Evolutionary conservation across 1,284 basidiomycete species (phyloP).

Genomic region (Hymenochaete sp.): DNA sequence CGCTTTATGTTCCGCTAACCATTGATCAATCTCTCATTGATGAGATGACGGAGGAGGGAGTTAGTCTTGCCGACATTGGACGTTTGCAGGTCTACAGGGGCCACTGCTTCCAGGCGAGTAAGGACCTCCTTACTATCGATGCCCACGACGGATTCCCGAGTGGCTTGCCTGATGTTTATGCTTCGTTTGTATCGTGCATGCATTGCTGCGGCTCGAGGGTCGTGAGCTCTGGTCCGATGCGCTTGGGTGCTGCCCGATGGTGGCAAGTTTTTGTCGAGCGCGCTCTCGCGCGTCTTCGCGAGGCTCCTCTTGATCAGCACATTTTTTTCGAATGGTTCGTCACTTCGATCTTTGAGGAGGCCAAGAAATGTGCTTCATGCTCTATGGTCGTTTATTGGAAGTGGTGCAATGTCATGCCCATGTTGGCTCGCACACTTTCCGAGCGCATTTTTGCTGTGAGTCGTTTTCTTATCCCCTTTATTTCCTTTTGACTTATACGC

Average conservation of each 20-base stretch:
- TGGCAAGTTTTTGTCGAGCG: slow-evolving; percentile 3
- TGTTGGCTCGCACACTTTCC: slow-evolving; percentile 1
- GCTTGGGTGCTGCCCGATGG: slow-evolving; percentile 1
- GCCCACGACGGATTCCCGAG: not conserved
- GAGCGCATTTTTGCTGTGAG: slow-evolving; percentile 1
- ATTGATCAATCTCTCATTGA: not conserved
- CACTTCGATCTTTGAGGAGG: slow-evolving; percentile 3
- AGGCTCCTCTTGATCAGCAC: not conserved
- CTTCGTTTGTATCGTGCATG: slow-evolving; percentile 1
- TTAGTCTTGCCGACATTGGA: not conserved
- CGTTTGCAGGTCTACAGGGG: not conserved
- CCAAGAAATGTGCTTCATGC: not conserved
- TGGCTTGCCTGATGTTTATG: slow-evolving; percentile 6
- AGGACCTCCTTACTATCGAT: not conserved
- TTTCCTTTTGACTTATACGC: too few species aligned
- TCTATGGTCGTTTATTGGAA: slow-evolving; percentile 5
- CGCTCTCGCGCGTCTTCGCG: slow-evolving; percentile 1
- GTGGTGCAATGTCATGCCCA: slow-evolving; percentile 4
- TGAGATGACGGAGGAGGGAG: not conserved
- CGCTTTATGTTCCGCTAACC: slow-evolving; percentile 1
- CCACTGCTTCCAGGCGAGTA: not conserved
- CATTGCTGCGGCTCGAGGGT: not conserved
- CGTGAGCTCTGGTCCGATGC: not conserved
- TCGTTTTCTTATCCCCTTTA: too few species aligned
- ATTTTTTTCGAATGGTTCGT: slow-evolving; percentile 4